These are phyloP conservation scores for Trypanosoma conorhini DNA, from an alignment of 208 protist species.

Conservation along the genomic window DNA sequence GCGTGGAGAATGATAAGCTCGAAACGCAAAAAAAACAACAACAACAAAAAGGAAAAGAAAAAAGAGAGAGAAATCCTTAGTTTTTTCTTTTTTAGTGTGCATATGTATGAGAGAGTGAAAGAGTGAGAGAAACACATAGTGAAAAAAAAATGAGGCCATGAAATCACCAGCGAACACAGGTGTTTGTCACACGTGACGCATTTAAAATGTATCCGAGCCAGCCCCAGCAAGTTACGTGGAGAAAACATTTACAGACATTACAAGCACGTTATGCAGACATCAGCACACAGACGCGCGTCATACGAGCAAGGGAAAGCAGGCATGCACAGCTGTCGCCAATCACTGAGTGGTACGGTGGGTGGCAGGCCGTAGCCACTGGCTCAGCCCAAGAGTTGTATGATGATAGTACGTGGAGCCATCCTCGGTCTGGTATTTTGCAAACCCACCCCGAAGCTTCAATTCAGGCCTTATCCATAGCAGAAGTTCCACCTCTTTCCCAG, in stretches of 20 bases:
- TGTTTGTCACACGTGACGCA: not conserved
- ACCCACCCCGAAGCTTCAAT: not conserved
- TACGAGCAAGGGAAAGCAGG: not conserved
- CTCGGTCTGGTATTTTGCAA: constrained; percentile 1
- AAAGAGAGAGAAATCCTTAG: not conserved
- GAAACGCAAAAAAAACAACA: constrained; percentile 16
- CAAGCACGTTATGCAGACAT: not conserved
- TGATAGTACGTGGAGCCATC: constrained; percentile 22
- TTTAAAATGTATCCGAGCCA: not conserved
- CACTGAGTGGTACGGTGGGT: not conserved
- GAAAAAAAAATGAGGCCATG: not conserved
- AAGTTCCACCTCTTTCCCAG: constrained; percentile 27
- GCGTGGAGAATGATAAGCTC: not conserved
- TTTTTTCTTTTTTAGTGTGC: not conserved
- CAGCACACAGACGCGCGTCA: not conserved
- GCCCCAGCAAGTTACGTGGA: not conserved
- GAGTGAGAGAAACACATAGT: not conserved
- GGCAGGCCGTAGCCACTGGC: constrained; percentile 22
- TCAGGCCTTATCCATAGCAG: constrained; percentile 20
- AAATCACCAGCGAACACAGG: not conserved
- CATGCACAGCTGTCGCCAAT: not conserved
- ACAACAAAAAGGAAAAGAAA: not conserved
- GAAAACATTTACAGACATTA: not conserved
- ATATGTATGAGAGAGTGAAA: not conserved
- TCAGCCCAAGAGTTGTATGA: constrained; percentile 20